Evolutionary conservation across 495 filamentous ascomycete species (phyloP).

Genomic region (Acidomyces sp.): DNA sequence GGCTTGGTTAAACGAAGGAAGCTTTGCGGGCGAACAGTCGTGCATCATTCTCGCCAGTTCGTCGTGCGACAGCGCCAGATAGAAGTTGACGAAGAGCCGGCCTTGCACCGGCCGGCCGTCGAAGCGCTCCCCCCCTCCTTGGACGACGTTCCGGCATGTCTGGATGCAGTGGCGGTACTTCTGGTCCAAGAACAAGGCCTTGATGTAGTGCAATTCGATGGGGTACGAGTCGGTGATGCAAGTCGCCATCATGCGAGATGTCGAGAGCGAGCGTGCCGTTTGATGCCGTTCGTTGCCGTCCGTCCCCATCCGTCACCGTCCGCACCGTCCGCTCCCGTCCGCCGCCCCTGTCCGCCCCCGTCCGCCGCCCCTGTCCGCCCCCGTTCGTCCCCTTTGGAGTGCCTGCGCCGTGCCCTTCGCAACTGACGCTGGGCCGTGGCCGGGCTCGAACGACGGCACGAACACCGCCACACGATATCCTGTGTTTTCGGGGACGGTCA

Average conservation of each 20-base stretch:
- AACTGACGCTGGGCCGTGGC: no score
- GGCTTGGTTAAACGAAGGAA: conserved; percentile 11
- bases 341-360: no score
- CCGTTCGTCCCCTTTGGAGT: no score
- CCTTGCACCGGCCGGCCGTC: conserved; percentile 2
- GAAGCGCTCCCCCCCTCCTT: not conserved
- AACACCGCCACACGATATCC: no score
- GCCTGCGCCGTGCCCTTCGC: no score
- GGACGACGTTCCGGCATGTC: conserved; percentile 10
- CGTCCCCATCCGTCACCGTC: no score
- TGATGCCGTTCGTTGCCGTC: no score
- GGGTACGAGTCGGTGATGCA: conserved; percentile 2
- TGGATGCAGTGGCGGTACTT: conserved; percentile 15
- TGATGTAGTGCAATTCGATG: conserved; percentile 12
- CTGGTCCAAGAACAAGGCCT: conserved; percentile 8
- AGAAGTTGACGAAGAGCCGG: conserved; percentile 14
- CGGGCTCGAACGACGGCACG: no score
- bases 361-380: no score
- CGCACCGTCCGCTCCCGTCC: no score
- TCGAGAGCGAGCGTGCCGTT: no score
- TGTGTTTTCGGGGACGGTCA: no score
- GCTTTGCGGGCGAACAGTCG: conserved; percentile 8
- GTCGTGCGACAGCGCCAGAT: conserved; percentile 14
- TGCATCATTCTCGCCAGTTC: conserved; percentile 16
- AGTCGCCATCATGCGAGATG: not conserved